phyloP scores from a whole-genome alignment of 352 stramenopile genomes.

The Hyaloperonospora arabidopsidis region DNA sequence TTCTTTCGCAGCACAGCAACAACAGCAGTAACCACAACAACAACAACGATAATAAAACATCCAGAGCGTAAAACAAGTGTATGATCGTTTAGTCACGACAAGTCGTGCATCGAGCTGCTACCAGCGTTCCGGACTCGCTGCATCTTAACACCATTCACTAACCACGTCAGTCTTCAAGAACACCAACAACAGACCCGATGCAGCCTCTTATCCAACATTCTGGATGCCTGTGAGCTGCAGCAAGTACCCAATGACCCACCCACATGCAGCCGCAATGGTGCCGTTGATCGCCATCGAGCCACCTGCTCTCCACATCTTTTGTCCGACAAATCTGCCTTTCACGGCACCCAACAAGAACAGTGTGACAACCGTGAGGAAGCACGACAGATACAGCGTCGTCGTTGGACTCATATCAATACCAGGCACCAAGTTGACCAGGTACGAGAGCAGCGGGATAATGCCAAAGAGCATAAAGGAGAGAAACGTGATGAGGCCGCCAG shows the following conservation, averaged over 20 bases:
- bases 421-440: conserved; percentile 83
- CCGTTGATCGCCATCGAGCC: conserved; percentile 75
- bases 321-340: conserved; percentile 83
- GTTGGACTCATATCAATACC: conserved; percentile 49
- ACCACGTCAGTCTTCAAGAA: background rate
- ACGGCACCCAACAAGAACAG: conserved; percentile 91
- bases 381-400: conserved; percentile 88
- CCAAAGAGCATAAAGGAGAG: conserved; percentile 88
- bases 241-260: conserved; percentile 79
- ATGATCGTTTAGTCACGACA: conserved; percentile 20
- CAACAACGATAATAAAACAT: no score
- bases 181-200: background rate
- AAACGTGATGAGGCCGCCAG: conserved; percentile 85
- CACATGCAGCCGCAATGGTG: conserved; percentile 56
- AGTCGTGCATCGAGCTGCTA: conserved; percentile 13
- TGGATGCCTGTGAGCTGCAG: conserved; percentile 76
- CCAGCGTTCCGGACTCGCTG: conserved; percentile 15
- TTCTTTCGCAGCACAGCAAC: no score
- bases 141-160: conserved; percentile 1
- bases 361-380: conserved; percentile 88
- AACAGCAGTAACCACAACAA: no score
- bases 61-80: conserved; percentile 5
- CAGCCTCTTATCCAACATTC: conserved; percentile 40
- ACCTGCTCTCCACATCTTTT: conserved; percentile 63
- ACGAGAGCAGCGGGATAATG: conserved; percentile 89